phyloP scores from a whole-genome alignment of 2,329 filamentous ascomycete species.

The Apiospora aurea region DNA sequence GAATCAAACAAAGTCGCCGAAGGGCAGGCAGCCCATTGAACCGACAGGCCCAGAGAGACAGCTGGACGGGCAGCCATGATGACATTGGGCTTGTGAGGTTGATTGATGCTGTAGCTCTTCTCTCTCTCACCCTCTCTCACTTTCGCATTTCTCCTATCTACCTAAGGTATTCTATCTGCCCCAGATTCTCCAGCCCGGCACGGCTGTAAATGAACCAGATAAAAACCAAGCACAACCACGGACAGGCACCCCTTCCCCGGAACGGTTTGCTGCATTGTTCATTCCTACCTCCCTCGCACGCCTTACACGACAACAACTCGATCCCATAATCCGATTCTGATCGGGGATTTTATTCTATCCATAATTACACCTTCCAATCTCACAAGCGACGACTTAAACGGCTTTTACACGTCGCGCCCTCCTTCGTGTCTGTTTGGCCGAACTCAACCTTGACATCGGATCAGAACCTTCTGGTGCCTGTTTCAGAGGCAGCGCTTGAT shows the following conservation, averaged over 20 bases:
- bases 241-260: neutral
- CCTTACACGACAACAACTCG: neutral
- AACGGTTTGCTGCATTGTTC: neutral
- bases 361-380: neutral
- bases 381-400: slow-evolving; percentile 7
- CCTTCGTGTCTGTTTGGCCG: neutral
- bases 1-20: slow-evolving; percentile 9
- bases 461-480: slow-evolving; percentile 15
- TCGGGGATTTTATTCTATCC: neutral
- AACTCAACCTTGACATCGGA: neutral
- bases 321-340: neutral
- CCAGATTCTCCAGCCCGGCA: neutral
- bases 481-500: slow-evolving; percentile 6
- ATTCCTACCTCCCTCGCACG: neutral
- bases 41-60: neutral
- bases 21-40: neutral
- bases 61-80: neutral
- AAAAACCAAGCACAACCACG: neutral
- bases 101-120: neutral
- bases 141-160: neutral
- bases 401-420: neutral
- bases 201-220: neutral
- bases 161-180: neutral
- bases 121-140: neutral
- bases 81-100: slow-evolving; percentile 5